Conservation (phyloP, 2,329 filamentous ascomycete genomes). For the Aspergillus glaucus region DNA sequence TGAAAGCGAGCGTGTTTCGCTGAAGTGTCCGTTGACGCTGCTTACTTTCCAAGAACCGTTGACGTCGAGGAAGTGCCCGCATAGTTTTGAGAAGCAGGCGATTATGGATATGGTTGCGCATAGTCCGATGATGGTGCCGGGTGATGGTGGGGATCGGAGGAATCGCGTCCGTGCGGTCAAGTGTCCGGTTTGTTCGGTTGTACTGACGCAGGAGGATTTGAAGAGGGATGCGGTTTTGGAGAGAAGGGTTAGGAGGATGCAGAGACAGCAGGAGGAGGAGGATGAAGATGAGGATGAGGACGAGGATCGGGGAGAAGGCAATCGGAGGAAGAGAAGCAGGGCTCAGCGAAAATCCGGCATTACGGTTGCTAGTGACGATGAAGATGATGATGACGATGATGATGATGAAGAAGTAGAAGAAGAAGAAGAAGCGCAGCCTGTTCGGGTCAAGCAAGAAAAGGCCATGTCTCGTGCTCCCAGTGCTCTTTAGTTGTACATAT, state of each 20-base stretch:
- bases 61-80: slow-evolving; percentile 44
- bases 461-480: slow-evolving; percentile 4
- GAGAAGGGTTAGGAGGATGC: slow-evolving; percentile 31
- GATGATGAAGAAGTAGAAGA: slow-evolving; percentile 3
- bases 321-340: slow-evolving; percentile 9
- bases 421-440: background rate
- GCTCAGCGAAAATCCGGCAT: slow-evolving; percentile 17
- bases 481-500: background rate
- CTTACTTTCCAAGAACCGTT: slow-evolving; percentile 41
- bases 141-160: slow-evolving; percentile 8
- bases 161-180: slow-evolving; percentile 10
- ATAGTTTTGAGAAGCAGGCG: slow-evolving; percentile 44
- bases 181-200: slow-evolving; percentile 35
- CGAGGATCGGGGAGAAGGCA: slow-evolving; percentile 5
- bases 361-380: slow-evolving; percentile 27
- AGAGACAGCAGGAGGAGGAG: slow-evolving; percentile 23
- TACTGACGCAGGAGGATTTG: slow-evolving; percentile 34
- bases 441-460: slow-evolving; percentile 15
- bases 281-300: slow-evolving; percentile 16
- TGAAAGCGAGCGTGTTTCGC: slow-evolving; percentile 38
- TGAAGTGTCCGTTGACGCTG: slow-evolving; percentile 45
- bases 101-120: slow-evolving; percentile 40
- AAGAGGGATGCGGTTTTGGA: slow-evolving; percentile 34
- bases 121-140: slow-evolving; percentile 20
- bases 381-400: slow-evolving; percentile 11